phyloP scores from a whole-genome alignment of 257 asterid genomes.

The Solanum paucissectum region DNA sequence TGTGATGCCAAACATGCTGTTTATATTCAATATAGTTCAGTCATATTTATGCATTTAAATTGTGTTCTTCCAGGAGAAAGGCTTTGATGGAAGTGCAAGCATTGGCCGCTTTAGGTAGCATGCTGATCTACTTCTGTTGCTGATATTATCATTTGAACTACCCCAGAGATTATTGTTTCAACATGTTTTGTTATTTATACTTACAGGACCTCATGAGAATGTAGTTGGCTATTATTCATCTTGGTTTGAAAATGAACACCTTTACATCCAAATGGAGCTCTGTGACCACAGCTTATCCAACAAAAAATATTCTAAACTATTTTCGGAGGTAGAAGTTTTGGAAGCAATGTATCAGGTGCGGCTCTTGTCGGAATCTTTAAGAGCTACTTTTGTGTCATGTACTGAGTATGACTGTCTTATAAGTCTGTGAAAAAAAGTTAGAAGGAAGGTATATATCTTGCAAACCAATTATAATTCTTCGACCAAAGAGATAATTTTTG shows the following conservation, averaged over 20 bases:
- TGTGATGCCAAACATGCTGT: neutral
- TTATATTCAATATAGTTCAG: neutral
- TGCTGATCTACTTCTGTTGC: neutral
- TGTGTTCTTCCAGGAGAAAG: conserved; percentile 45
- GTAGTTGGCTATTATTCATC: conserved; percentile 71
- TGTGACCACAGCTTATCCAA: conserved; percentile 76
- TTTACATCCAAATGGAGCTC: conserved; percentile 88
- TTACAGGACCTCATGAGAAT: conserved; percentile 76
- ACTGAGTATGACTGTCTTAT: neutral
- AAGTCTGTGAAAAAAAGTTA: neutral
- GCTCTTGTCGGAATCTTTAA: neutral
- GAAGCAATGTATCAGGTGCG: conserved; percentile 76
- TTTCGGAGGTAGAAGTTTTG: conserved; percentile 52
- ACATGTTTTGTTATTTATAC: neutral
- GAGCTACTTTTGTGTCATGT: neutral
- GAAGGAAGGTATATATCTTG: neutral
- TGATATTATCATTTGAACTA: neutral
- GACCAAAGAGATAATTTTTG: neutral
- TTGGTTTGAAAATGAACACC: conserved; percentile 89
- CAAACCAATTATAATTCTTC: neutral
- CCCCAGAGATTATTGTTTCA: neutral
- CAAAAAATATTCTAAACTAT: conserved; percentile 25
- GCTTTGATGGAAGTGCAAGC: conserved; percentile 99
- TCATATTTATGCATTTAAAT: neutral
- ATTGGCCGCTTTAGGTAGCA: conserved; percentile 73